A percentile compares a stretch with the other conserved stretches of the same genome.
Evolutionary conservation across 768 basidiomycete species (phyloP).

Genomic region (Rhodosporidiobolus odoratus): DNA sequence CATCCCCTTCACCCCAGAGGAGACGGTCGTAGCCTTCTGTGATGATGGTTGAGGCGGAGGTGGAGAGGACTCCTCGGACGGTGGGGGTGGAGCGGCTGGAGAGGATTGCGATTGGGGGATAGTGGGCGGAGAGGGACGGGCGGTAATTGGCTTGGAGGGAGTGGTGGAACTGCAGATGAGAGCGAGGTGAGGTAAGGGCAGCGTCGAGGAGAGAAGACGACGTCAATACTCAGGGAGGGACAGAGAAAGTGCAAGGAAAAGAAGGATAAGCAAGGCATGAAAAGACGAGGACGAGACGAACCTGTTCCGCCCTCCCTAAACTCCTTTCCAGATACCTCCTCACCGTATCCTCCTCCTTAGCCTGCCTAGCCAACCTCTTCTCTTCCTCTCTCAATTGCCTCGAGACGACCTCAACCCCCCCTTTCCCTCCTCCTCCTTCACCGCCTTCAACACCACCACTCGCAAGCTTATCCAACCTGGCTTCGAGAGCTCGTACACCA

Average conservation of each 20-base stretch:
- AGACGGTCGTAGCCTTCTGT: conserved; percentile 29
- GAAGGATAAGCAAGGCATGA: not conserved
- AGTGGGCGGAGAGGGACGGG: conserved; percentile 23
- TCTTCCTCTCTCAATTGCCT: not conserved
- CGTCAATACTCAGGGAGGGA: not conserved
- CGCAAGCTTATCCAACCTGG: not conserved
- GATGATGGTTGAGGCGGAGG: conserved; percentile 14
- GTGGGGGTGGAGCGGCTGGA: conserved; percentile 28
- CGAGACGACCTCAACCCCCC: not conserved
- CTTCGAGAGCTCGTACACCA: not conserved
- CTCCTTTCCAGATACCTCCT: conserved; percentile 6
- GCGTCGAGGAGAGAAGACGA: not conserved
- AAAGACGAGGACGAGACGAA: not conserved
- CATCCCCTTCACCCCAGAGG: conserved; percentile 33
- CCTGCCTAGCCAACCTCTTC: not conserved
- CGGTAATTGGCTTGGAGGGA: conserved; percentile 28
- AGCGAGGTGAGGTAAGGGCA: not conserved
- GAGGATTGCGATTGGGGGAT: conserved; percentile 36
- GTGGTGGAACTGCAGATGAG: conserved; percentile 13
- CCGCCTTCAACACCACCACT: not conserved
- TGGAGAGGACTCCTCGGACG: conserved; percentile 32
- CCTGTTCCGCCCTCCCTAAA: conserved; percentile 2
- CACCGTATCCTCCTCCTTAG: conserved; percentile 11
- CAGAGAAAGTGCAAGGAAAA: not conserved
- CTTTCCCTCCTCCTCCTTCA: not conserved